Base-by-base conservation (phyloP, 768 basidiomycete species). In the Saitozyma sp. region DNA sequence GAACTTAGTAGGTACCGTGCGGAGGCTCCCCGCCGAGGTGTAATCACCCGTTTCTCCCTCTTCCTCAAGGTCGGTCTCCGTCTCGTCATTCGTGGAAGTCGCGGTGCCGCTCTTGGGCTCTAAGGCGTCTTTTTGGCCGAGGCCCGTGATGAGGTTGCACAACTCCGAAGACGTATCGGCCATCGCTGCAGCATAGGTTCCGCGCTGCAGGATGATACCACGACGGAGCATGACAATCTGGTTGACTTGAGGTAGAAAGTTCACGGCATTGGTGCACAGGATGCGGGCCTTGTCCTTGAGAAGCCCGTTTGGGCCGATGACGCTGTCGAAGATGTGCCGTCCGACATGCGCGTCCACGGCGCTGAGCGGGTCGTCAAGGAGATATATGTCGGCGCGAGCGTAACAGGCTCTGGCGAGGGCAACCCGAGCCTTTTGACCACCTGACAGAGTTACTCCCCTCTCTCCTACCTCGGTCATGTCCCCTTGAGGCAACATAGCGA, bases 351-450 rank as follows among this genome's bases (percentile, higher is more conserved):
- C 73, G 41, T 75, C 41, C 84, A 89, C 78, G 9, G 81, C 80
- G 37, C 90, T 88, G 41, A 97, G 83, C 48, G 92, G 92, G 65
- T 97, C 94, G 68, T 97, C 95, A 6, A 97, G 83, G 1, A 96
- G 84, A 51, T 89, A 92, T 85, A 96, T 77, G 76, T 98, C 94
- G 0, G 93, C 92, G 50, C 93, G 85, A 3, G 92, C 87, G 79
- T 96, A 97, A 0, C 95, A 89, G 2, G 91, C 91, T 38, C 93
- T 83, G 7, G 95, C 95, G 4, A 69, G 46, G 63, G 73, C 60
- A 61, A 80, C 77, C 19, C 79, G 67, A 39, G 78, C 77, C 58
- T 78, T 78, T 49, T 80, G 78, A 1, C 79, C 79, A 40, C 78
- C 79, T 14, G 67, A 69, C 3, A 70, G 46, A 11, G 54, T 69